Evolutionary conservation across 768 basidiomycete species (phyloP).

Genomic region (Boletus rex-veris): DNA sequence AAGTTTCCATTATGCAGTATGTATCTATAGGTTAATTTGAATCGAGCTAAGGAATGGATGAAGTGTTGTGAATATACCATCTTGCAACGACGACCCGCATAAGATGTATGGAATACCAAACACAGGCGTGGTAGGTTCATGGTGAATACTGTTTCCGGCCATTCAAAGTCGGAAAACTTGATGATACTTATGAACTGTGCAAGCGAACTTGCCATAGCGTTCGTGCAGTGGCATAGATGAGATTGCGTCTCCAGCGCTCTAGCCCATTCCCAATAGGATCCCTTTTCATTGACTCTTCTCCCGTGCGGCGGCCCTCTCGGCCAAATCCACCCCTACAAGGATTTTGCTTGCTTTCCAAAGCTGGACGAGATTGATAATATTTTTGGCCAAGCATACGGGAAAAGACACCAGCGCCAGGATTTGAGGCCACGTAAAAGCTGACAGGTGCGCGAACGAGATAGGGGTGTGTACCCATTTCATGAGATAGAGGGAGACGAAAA

Average conservation of each 20-base stretch:
- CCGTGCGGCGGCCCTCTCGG: slow-evolving; percentile 71
- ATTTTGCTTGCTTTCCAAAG: slow-evolving; percentile 98
- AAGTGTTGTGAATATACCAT: slow-evolving; percentile 13
- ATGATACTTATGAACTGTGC: slow-evolving; percentile 12
- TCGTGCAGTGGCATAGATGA: slow-evolving; percentile 14
- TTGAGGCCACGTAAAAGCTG: slow-evolving; percentile 70
- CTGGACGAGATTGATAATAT: slow-evolving; percentile 92
- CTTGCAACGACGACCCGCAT: slow-evolving; percentile 5
- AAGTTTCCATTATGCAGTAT: slow-evolving; percentile 14
- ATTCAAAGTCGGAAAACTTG: background rate
- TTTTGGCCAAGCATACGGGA: slow-evolving; percentile 77
- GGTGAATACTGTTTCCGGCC: background rate
- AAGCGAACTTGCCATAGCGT: slow-evolving; percentile 8
- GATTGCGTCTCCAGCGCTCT: background rate
- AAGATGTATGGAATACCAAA: slow-evolving; percentile 5
- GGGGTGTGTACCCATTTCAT: slow-evolving; percentile 80
- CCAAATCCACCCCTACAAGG: slow-evolving; percentile 88
- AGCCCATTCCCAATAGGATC: background rate
- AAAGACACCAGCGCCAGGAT: slow-evolving; percentile 57
- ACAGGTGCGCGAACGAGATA: slow-evolving; percentile 38
- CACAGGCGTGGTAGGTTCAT: slow-evolving; percentile 8
- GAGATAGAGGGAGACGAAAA: slow-evolving; percentile 93
- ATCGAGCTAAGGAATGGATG: slow-evolving; percentile 4
- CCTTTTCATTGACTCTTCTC: slow-evolving; percentile 25
- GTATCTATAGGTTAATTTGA: slow-evolving; percentile 13